Evolutionary conservation across 2,329 filamentous ascomycete genomes (phyloP).

Genomic region (Epichloe sp.): DNA sequence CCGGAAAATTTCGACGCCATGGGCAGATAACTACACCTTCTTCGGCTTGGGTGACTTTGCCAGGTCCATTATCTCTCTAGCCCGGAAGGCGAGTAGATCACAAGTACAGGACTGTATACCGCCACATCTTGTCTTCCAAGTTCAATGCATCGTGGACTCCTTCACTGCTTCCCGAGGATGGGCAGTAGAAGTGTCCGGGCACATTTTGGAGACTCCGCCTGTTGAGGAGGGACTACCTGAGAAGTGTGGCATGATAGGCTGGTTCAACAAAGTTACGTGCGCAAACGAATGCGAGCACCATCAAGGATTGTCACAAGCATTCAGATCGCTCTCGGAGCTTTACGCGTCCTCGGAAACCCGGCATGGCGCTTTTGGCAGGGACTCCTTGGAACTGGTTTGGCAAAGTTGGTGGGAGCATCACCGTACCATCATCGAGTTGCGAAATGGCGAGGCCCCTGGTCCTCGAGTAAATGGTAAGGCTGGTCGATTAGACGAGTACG

Average conservation of each 20-base stretch:
- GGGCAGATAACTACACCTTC: conserved; percentile 17
- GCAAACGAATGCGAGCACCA: not conserved
- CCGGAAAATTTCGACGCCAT: conserved; percentile 9
- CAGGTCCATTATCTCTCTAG: conserved; percentile 27
- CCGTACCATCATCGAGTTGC: not conserved
- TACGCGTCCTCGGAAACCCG: not conserved
- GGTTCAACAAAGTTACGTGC: not conserved
- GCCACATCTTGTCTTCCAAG: conserved; percentile 34
- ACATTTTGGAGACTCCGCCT: not conserved
- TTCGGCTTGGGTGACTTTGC: conserved; percentile 35
- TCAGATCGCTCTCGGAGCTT: not conserved
- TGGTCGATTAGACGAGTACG: conserved; percentile 22
- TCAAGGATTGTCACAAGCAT: not conserved
- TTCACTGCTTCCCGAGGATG: conserved; percentile 31
- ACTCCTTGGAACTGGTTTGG: not conserved
- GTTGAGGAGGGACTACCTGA: not conserved
- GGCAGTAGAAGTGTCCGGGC: conserved; percentile 13
- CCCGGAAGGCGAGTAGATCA: conserved; percentile 28
- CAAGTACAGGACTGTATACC: conserved; percentile 27
- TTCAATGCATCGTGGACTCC: conserved; percentile 37
- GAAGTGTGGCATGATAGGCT: not conserved
- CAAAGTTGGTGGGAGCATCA: not conserved
- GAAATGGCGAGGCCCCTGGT: not conserved
- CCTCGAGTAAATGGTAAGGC: too few relatives aligned
- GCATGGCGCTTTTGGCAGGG: not conserved